Base-by-base conservation (phyloP, 129 eudicot species). In the Rutidosis leptorrhynchoides region DNA sequence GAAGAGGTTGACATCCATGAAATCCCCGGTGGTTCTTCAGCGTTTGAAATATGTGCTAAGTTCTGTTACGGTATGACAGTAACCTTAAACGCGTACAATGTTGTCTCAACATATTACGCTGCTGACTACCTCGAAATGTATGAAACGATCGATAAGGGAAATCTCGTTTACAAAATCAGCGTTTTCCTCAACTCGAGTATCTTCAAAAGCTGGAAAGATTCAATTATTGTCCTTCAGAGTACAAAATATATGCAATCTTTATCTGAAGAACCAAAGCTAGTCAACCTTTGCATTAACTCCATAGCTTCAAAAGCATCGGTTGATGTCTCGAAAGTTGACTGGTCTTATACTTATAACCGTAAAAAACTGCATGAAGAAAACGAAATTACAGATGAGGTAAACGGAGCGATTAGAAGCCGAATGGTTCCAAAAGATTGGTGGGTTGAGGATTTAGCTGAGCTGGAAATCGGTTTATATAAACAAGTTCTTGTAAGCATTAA, bases 61-160 rank as follows among this genome's bases (percentile, higher is more conserved):
- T 93, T 93, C 86, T 93, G 99, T 77, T 93, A 93, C 35, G 95
- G 95, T 5, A 86, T 93, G 92, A 83, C 95, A 3, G 95, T 93
- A 11, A 93, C 99, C 69, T 78, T 93, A 33, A 93, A 89, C 58
- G 96, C 99, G 37, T 82, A 89, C 71, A 93, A 93, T 57, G 95
- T 93, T 7, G 73, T 84, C 30, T 71, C 90, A 0, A 74, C 83
- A 45, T 92, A 90, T 43, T 93, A 95, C 71, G 99, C 99, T 2
- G 95, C 99, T 12, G 99, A 93, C 57, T 93, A 85, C 66, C 91
- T 93, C 11, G 99, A 83, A 55, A 93, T 93, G 99, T 77, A 80
- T 15, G 99, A 93, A 55, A 78, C 81, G 11, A 46, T 89, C 42
- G 99, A 93, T 59, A 93, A 93, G 82, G 99, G 99, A 28, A 93